Percentiles rank a stretch among this genome's conserved stretches.
These are phyloP conservation scores for Bruguiera sexangula DNA, from an alignment of 345 rosid genomes.

Conservation along the genomic window DNA sequence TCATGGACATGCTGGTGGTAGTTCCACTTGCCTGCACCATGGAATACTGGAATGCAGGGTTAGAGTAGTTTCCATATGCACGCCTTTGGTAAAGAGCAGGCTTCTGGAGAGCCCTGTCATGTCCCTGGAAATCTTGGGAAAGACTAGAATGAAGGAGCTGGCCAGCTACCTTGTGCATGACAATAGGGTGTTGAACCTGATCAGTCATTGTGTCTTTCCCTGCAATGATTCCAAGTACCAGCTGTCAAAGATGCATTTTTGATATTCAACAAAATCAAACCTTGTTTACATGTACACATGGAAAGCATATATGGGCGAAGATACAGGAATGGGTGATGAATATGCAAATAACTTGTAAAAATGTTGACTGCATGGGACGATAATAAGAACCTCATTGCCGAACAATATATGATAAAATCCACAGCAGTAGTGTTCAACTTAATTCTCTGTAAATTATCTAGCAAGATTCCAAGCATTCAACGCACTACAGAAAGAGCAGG, in stretches of 20 bases:
- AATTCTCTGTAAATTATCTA: too few species aligned
- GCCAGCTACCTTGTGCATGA: conserved; percentile 68
- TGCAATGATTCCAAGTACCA: conserved; percentile 18
- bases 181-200: conserved; percentile 63
- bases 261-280: neutral
- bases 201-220: conserved; percentile 63
- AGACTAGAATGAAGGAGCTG: conserved; percentile 48
- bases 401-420: too few species aligned
- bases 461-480: too few species aligned
- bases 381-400: neutral
- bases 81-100: conserved; percentile 51
- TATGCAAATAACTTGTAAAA: too few species aligned
- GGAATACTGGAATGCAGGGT: conserved; percentile 55
- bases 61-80: conserved; percentile 61
- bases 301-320: neutral
- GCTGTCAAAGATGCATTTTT: neutral
- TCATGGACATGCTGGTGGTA: conserved; percentile 27
- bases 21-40: conserved; percentile 28
- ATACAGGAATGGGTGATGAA: neutral
- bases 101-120: conserved; percentile 45
- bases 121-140: conserved; percentile 39
- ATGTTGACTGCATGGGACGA: too few species aligned
- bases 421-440: too few species aligned
- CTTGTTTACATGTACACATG: neutral
- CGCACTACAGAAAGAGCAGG: too few species aligned